Conservation (phyloP, 768 basidiomycete species). For the Postia placenta region DNA sequence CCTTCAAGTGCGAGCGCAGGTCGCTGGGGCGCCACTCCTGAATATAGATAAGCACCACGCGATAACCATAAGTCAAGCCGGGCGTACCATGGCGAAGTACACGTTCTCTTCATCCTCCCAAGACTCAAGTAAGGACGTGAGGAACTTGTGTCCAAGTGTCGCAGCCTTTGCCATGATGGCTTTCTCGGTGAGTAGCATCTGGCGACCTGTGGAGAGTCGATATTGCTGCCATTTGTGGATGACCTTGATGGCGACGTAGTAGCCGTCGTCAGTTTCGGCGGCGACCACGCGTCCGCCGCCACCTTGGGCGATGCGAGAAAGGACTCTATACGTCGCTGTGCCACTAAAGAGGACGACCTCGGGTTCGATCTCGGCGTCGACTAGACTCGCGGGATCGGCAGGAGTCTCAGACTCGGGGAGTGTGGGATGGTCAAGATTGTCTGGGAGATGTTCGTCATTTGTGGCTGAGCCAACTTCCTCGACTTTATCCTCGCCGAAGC, state of each 20-base stretch:
- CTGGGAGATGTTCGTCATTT: no score
- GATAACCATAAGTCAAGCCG: background rate
- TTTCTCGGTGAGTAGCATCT: conserved; percentile 10
- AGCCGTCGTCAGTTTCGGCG: conserved; percentile 7
- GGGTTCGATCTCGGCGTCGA: no score
- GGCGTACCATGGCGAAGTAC: conserved; percentile 23
- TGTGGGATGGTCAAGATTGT: no score
- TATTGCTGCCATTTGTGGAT: conserved; percentile 14
- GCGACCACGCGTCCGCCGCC: conserved; percentile 15
- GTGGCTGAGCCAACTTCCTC: background rate
- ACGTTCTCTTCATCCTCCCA: conserved; percentile 21
- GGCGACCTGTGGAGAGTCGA: background rate
- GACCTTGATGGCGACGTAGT: conserved; percentile 21
- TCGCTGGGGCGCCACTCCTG: conserved; percentile 9
- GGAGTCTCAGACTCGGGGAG: no score
- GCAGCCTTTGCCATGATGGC: conserved; percentile 11
- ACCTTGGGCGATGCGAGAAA: conserved; percentile 15
- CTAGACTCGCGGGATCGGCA: no score
- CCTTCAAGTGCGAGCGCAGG: background rate
- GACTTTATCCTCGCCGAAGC: background rate
- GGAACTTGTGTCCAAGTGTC: background rate
- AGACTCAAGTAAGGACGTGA: conserved; percentile 10
- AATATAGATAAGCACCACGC: background rate
- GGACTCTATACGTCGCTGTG: no score
- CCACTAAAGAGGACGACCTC: no score